Base-by-base conservation (phyloP, 164 flowering plant species). In the Dillenia suffruticosa region DNA sequence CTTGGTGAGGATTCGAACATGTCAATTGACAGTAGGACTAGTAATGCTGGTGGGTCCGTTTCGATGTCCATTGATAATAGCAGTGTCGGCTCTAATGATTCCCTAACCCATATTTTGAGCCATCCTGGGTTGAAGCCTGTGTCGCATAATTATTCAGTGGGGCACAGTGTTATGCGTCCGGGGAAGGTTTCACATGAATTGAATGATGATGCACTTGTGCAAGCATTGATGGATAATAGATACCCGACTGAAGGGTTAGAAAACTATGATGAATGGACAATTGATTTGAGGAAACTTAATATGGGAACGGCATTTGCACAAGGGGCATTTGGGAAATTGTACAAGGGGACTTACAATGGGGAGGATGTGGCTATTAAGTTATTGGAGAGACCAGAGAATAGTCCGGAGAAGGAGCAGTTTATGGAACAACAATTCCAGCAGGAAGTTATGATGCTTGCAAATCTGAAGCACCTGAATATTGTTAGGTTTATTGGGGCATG, bases 361-460 rank as follows among this genome's bases (percentile, higher is more conserved):
- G 89, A 84, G 60, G 92, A 86, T 70, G 89, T 86, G 47, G 92
- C 92, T 0, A 82, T 86, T n/a, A 86, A 86, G 74, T 71, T 86
- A 58, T 65, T 84, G 76, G 92, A 86, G 71, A 81, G 85, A 76
- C 92, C 92, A 0, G 89, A 81, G 59, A 84, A 82, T 69, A 72
- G 64, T 50, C 74, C 55, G 0, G 85, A 78, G 63, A 77, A 61
- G 63, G 85, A 79, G 8, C 88, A 79, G 68, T 49, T 73, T 24
- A 77, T 86, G 87, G 89, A 86, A 63, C 89, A 82, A 32, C 92
- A 86, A 58, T 86, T 84, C 66, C 87, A 81, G 54, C 92, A 86
- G 64, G 92, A 86, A 63, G 92, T 86, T 7, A 79, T 74, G 77
- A 84, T 86, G 89, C 75, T 86, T 64, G 92, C 92, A n/a, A 82